Evolutionary conservation across 768 basidiomycete species (phyloP), one percentile per base, ranked within the genome.

Genomic region (Auricularia cornea): DNA sequence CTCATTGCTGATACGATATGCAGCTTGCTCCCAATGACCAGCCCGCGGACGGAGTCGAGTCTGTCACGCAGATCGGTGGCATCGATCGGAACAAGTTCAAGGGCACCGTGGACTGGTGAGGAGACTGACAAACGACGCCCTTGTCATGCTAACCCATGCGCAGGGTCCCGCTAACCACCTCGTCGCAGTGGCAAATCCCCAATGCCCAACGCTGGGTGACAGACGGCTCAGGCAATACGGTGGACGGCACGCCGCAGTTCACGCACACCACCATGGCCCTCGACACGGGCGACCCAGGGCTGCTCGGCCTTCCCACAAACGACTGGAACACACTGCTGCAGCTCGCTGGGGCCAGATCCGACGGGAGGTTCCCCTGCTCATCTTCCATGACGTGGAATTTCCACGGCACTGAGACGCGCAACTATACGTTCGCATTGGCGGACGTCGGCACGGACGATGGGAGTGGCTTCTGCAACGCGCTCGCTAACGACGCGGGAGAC

Each of bases 81-180:
- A 26, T 64, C 59, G 63, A 64, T 33, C 26, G n/a, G 29, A 64
- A 57, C 48, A 64, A 64, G 60, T 64, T 60, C 63, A 64, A 48
- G 6, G 63, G 63, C 60, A 31, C 28, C 12, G 44, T 64, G 16
- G 63, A 64, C 60, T 64, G 63, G 63, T 61, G 35, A 38, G 35
- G 35, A 38, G 10, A n/a, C n/a, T n/a, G 10, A 38, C 35, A 38
- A 38, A 38, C 35, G 8, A 23, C 5, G 11, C 20, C 26, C 6
- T 23, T 12, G 40, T 26, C 1, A 18, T 8, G 10, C 20, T 41
- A 8, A 16, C 28, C 28, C 4, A 30, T 20, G 16, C 44, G 44
- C 44, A 57, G 54, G 54, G 51, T 62, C 29, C 62, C 62, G n/a
- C 38, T 62, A 26, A 38, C 32, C 23, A 20, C 62, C 23, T 32